phyloP scores from a whole-genome alignment of 1,139 yeast species.

The Hansenula anomala region DNA sequence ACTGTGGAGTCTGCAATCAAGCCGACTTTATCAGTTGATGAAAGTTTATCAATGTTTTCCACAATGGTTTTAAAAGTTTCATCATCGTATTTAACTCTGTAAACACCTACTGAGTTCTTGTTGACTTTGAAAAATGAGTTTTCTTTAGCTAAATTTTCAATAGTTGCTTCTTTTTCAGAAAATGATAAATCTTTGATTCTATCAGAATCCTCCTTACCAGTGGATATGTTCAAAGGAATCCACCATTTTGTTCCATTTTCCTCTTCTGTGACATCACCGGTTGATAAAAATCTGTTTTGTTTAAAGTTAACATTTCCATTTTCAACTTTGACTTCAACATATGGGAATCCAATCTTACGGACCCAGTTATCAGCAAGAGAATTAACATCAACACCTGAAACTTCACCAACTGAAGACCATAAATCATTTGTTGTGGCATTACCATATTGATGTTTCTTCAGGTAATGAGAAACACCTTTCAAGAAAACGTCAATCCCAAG shows the following conservation, averaged over 20 bases:
- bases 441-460: constrained; percentile 57
- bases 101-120: constrained; percentile 58
- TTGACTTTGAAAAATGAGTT: constrained; percentile 53
- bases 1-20: constrained; percentile 60
- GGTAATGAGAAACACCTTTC: constrained; percentile 71
- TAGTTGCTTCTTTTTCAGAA: constrained; percentile 38
- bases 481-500: constrained; percentile 73
- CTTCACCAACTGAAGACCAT: constrained; percentile 54
- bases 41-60: constrained; percentile 37
- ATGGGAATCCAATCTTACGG: constrained; percentile 60
- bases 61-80: constrained; percentile 39
- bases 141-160: constrained; percentile 17
- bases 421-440: constrained; percentile 61
- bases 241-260: constrained; percentile 62
- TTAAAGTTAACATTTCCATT: constrained; percentile 32
- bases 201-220: constrained; percentile 22
- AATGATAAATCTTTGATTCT: constrained; percentile 31
- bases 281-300: constrained; percentile 52
- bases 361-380: constrained; percentile 58
- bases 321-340: constrained; percentile 38
- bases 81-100: constrained; percentile 60
- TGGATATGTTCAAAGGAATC: constrained; percentile 56
- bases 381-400: constrained; percentile 49
- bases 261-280: constrained; percentile 47
- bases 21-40: constrained; percentile 61